phyloP scores from a whole-genome alignment of 805 yeast genomes.

The Cyberlindnera euphorbiae region DNA sequence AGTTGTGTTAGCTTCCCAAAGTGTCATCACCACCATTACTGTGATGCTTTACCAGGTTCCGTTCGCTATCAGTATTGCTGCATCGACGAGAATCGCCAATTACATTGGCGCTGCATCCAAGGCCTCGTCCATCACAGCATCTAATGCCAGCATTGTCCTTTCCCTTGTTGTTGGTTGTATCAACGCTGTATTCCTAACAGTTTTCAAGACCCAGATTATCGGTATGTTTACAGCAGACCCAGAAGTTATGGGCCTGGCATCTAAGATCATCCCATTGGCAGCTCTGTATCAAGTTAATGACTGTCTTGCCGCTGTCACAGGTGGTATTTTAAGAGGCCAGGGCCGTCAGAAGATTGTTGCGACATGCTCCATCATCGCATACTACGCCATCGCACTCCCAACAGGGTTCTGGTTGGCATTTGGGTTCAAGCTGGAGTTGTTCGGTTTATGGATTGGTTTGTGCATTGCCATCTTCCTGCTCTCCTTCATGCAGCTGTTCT shows the following conservation, averaged over 20 bases:
- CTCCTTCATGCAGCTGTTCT: conserved; percentile 40
- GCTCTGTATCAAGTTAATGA: conserved; percentile 70
- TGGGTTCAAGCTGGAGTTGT: conserved; percentile 39
- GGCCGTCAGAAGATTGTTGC: conserved; percentile 68
- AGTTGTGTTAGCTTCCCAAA: conserved; percentile 64
- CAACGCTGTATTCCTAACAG: conserved; percentile 42
- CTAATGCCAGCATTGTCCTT: conserved; percentile 38
- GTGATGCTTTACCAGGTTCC: conserved; percentile 69
- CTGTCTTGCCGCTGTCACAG: conserved; percentile 64
- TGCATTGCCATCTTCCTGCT: conserved; percentile 48
- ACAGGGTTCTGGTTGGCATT: conserved; percentile 50
- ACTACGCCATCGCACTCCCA: conserved; percentile 58
- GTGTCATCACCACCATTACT: conserved; percentile 64
- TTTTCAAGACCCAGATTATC: conserved; percentile 40
- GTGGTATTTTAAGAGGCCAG: conserved; percentile 75
- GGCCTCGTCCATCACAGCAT: conserved; percentile 40
- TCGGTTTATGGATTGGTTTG: conserved; percentile 61
- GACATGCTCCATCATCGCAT: conserved; percentile 48
- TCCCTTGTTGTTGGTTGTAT: conserved; percentile 37
- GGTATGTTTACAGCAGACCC: conserved; percentile 56
- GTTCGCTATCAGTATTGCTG: conserved; percentile 70
- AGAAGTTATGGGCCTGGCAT: conserved; percentile 47
- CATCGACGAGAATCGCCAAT: conserved; percentile 74
- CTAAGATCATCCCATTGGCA: conserved; percentile 52
- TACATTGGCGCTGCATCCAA: conserved; percentile 59